phyloP scores from a whole-genome alignment of 352 stramenopile genomes.

The Globisporangium abappressorium region DNA sequence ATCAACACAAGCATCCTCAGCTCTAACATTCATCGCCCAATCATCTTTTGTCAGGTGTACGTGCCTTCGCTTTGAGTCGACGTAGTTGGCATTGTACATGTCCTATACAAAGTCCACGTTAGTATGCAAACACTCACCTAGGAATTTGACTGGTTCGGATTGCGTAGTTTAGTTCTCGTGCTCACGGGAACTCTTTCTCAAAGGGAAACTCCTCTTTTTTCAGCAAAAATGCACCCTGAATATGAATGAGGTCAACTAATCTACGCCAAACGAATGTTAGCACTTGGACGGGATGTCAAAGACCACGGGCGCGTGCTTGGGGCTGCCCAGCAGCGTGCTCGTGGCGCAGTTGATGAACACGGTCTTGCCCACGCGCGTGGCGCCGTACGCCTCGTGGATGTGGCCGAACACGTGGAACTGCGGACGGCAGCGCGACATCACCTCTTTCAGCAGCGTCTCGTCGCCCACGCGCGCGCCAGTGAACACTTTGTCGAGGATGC shows the following conservation, averaged over 20 bases:
- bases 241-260: neutral
- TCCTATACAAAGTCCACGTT: no score
- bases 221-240: constrained; percentile 1
- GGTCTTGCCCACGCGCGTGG: constrained; percentile 67
- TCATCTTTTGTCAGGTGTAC: no score
- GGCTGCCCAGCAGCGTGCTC: constrained; percentile 58
- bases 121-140: no score
- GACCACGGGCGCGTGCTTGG: constrained; percentile 65
- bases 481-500: constrained; percentile 75
- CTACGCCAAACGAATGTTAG: constrained; percentile 19
- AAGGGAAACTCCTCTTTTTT: neutral
- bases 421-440: constrained; percentile 76
- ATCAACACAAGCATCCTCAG: no score
- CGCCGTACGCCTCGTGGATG: constrained; percentile 90
- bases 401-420: constrained; percentile 91
- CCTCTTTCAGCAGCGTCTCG: constrained; percentile 72
- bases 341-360: constrained; percentile 89
- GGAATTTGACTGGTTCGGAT: no score
- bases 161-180: no score
- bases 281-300: constrained; percentile 71
- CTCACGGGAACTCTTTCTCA: no score
- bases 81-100: no score
- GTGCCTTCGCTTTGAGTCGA: no score
- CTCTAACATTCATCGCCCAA: no score
- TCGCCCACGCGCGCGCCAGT: constrained; percentile 72